These are phyloP conservation scores for Thelonectria discophora DNA, from an alignment of 2,329 filamentous ascomycete species.

Conservation along the genomic window DNA sequence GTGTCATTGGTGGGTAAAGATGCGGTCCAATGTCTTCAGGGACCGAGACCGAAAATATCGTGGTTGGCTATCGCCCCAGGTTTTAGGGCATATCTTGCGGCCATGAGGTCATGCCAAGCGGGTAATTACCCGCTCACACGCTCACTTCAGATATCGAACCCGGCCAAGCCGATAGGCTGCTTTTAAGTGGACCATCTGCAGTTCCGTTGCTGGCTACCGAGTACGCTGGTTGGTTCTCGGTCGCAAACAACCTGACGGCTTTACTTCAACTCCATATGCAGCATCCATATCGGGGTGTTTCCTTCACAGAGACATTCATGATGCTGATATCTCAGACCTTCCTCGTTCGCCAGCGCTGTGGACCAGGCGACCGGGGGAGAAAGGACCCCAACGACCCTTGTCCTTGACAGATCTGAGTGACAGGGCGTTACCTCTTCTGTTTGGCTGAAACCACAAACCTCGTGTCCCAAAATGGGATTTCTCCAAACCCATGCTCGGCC, in stretches of 20 bases:
- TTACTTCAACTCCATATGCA: not conserved
- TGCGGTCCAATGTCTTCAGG: conserved; percentile 13
- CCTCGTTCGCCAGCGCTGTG: conserved; percentile 16
- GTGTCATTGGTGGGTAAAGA: conserved; percentile 28
- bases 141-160: conserved; percentile 7
- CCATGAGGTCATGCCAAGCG: conserved; percentile 40
- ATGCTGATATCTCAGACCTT: conserved; percentile 14
- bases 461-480: conserved; percentile 47
- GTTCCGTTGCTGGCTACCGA: not conserved
- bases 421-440: conserved; percentile 32
- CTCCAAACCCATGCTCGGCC: conserved; percentile 23
- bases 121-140: conserved; percentile 14
- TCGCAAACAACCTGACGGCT: not conserved
- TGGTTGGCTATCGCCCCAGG: conserved; percentile 31
- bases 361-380: conserved; percentile 5
- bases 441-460: conserved; percentile 41
- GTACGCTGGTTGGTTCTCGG: not conserved
- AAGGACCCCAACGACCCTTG: conserved; percentile 22
- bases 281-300: not conserved
- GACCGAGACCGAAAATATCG: conserved; percentile 19
- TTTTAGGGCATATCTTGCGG: conserved; percentile 33
- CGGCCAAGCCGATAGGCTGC: conserved; percentile 26
- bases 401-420: conserved; percentile 38
- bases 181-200: conserved; percentile 12
- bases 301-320: too few relatives aligned